Conservation (phyloP, 2,329 filamentous ascomycete genomes). For the Cladophialophora carrionii region DNA sequence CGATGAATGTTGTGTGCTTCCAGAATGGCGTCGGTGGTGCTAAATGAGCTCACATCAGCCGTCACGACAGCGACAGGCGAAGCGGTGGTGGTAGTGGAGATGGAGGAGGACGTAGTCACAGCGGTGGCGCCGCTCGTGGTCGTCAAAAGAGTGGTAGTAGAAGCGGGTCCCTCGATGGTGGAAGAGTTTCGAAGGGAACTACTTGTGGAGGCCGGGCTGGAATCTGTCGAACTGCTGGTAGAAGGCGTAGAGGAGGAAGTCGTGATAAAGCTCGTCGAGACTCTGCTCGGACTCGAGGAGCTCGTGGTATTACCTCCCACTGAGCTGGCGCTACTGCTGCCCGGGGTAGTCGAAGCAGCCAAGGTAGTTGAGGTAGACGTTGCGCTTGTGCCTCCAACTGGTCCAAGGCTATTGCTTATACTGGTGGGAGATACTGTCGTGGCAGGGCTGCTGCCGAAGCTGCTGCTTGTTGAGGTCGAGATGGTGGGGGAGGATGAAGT, state of each 20-base stretch:
- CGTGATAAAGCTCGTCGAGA: not conserved
- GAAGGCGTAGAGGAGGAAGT: not conserved
- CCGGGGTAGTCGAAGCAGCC: not conserved
- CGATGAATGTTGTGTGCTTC: constrained; percentile 86
- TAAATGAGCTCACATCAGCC: constrained; percentile 42
- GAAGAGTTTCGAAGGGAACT: not conserved
- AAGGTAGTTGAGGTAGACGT: not conserved
- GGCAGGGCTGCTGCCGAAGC: not conserved
- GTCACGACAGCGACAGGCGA: constrained; percentile 39
- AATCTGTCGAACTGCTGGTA: constrained; percentile 2
- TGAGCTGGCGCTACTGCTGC: not conserved
- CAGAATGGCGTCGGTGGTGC: constrained; percentile 47
- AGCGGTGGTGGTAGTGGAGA: constrained; percentile 40
- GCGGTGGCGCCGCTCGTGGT: constrained; percentile 5
- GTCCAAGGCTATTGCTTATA: not conserved
- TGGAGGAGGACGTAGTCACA: constrained; percentile 9
- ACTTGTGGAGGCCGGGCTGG: not conserved
- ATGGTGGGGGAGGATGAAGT: not conserved
- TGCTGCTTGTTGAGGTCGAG: not conserved
- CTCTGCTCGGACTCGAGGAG: not conserved
- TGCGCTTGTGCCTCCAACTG: constrained; percentile 11
- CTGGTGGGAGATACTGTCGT: not conserved
- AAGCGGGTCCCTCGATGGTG: constrained; percentile 3
- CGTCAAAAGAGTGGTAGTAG: constrained; percentile 7
- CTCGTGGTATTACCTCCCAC: not conserved